Percentiles rank a stretch among this genome's conserved stretches.
phyloP scores from a whole-genome alignment of 768 basidiomycete genomes.

The Botryobasidium botryosum region DNA sequence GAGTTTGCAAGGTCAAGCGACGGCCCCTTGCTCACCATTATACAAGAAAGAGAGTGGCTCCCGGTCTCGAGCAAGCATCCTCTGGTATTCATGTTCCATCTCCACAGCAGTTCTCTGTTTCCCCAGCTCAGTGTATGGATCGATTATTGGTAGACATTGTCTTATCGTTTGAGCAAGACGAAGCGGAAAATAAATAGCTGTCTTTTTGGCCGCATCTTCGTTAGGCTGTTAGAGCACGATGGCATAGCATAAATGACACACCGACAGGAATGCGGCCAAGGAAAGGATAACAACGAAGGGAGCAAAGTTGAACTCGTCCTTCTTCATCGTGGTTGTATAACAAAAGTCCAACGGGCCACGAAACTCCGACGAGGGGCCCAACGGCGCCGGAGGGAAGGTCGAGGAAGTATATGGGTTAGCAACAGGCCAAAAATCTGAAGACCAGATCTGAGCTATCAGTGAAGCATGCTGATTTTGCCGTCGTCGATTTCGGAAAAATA shows the following conservation, averaged over 20 bases:
- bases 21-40: slow-evolving; percentile 29
- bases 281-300: slow-evolving; percentile 44
- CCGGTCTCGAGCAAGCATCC: slow-evolving; percentile 41
- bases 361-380: slow-evolving; percentile 40
- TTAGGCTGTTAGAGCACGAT: background rate
- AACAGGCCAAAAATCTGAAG: slow-evolving; percentile 57
- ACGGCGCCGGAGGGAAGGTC: slow-evolving; percentile 31
- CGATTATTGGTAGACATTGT: slow-evolving; percentile 43
- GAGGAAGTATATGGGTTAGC: slow-evolving; percentile 47
- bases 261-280: slow-evolving; percentile 31
- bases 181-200: slow-evolving; percentile 56
- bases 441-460: slow-evolving; percentile 31
- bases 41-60: slow-evolving; percentile 62
- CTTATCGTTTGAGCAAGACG: slow-evolving; percentile 39
- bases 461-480: background rate
- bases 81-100: slow-evolving; percentile 53
- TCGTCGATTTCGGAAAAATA: background rate
- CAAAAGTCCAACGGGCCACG: slow-evolving; percentile 55
- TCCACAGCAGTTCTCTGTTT: slow-evolving; percentile 36
- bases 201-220: slow-evolving; percentile 22
- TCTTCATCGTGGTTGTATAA: slow-evolving; percentile 62
- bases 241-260: slow-evolving; percentile 21
- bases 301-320: slow-evolving; percentile 51
- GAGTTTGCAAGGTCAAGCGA: background rate
- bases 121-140: slow-evolving; percentile 56